A percentile compares a stretch with the other conserved stretches of the same genome.
Evolutionary conservation across 805 yeast species (phyloP).

Genomic region (Ogataea glucozyma): DNA sequence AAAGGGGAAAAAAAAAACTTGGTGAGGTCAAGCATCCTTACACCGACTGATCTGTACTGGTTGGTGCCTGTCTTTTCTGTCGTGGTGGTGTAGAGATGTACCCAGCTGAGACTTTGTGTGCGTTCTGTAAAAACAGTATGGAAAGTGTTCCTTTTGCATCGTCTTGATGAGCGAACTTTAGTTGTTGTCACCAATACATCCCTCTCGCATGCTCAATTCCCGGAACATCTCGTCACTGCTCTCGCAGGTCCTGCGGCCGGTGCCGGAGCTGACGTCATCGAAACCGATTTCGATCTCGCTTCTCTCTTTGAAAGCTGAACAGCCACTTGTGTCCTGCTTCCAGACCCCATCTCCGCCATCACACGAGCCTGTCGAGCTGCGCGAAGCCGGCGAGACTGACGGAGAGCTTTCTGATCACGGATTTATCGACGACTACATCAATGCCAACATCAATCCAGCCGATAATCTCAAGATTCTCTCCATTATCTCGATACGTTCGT

Average conservation of each 20-base stretch:
- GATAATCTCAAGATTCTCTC: conserved; percentile 36
- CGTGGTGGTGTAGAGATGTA: neutral
- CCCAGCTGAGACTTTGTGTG: too few relatives aligned
- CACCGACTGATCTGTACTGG: too few relatives aligned
- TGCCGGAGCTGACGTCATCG: conserved; percentile 25
- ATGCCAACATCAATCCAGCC: conserved; percentile 31
- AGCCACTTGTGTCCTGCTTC: conserved; percentile 34
- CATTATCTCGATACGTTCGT: conserved; percentile 29
- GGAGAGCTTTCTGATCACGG: too few relatives aligned
- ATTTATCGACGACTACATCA: conserved; percentile 29
- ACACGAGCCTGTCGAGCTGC: too few relatives aligned
- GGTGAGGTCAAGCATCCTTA: neutral
- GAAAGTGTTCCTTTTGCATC: neutral
- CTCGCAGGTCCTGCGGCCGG: conserved; percentile 30
- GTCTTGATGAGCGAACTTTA: too few relatives aligned
- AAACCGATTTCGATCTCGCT: conserved; percentile 34
- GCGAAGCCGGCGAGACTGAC: too few relatives aligned
- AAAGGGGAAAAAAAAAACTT: neutral
- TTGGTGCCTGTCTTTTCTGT: too few relatives aligned
- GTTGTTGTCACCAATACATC: neutral
- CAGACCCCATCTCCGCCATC: too few relatives aligned
- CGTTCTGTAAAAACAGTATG: too few relatives aligned
- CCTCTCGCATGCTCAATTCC: conserved; percentile 32
- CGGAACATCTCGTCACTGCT: conserved; percentile 30
- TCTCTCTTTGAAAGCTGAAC: conserved; percentile 29